Conservation (phyloP, 1,284 basidiomycete species). For the Rhodotorula sp. region DNA sequence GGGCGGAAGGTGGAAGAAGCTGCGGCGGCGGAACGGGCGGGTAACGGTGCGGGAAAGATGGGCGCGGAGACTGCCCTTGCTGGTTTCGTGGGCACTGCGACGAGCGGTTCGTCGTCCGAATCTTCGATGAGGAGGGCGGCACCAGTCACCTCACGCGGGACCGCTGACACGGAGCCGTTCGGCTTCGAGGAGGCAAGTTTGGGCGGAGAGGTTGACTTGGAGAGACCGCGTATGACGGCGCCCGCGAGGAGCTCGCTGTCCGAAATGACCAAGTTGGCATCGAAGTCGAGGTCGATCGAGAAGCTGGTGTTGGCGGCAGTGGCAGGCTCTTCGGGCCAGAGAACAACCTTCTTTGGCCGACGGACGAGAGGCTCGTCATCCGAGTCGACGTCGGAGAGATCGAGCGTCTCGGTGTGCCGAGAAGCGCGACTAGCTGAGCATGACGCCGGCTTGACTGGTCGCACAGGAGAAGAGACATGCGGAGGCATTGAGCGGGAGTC, state of each 20-base stretch:
- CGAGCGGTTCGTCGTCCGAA: conserved; percentile 18
- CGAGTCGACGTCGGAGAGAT: conserved; percentile 1
- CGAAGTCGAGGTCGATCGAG: conserved; percentile 17
- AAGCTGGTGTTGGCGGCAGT: background rate
- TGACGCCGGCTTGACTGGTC: background rate
- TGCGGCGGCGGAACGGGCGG: background rate
- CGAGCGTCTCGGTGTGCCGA: background rate
- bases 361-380: conserved; percentile 1
- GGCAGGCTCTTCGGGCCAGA: background rate
- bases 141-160: background rate
- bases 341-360: background rate
- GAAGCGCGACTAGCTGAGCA: background rate
- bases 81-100: too few species aligned
- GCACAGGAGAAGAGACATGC: background rate
- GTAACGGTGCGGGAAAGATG: background rate
- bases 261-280: conserved; percentile 18
- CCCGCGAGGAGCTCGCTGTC: conserved; percentile 31
- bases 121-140: conserved; percentile 14
- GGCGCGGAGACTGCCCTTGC: background rate
- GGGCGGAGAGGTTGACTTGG: background rate
- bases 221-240: conserved; percentile 18
- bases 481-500: background rate
- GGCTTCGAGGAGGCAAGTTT: background rate
- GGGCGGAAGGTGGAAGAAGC: background rate
- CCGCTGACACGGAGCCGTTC: background rate